These are phyloP conservation scores for Crithidia sp. DNA, from an alignment of 208 protist genomes.

Conservation along the genomic window DNA sequence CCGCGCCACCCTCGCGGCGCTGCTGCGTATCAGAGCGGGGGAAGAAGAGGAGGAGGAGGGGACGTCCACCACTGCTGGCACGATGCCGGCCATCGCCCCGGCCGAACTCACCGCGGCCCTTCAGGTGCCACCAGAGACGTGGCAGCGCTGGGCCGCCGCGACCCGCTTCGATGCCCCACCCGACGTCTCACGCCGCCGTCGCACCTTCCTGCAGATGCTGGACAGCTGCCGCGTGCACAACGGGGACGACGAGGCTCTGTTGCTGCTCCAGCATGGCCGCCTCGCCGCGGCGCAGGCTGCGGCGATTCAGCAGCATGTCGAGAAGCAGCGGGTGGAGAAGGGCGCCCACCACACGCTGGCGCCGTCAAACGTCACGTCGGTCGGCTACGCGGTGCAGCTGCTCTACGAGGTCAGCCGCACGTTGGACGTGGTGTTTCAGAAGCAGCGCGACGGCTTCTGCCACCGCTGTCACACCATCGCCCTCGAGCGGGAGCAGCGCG, in stretches of 20 bases:
- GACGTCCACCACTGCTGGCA: not conserved
- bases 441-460: conserved; percentile 39
- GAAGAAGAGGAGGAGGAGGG: not conserved
- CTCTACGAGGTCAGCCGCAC: conserved; percentile 36
- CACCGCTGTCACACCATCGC: conserved; percentile 31
- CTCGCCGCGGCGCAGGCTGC: conserved; percentile 21
- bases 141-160: conserved; percentile 23
- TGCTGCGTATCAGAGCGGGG: conserved; percentile 9
- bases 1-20: conserved; percentile 10
- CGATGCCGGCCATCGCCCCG: conserved; percentile 7
- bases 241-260: conserved; percentile 19
- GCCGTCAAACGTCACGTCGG: conserved; percentile 8
- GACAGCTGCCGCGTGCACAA: conserved; percentile 15
- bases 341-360: not conserved
- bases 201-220: conserved; percentile 21
- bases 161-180: conserved; percentile 27
- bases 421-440: conserved; percentile 24
- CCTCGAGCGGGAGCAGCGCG: conserved; percentile 19
- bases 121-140: conserved; percentile 17
- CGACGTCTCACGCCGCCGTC: conserved; percentile 22
- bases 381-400: conserved; percentile 31
- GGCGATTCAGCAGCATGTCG: conserved; percentile 11
- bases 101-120: conserved; percentile 18
- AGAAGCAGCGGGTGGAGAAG: not conserved
- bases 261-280: conserved; percentile 15